Conservation (phyloP, 2,329 filamentous ascomycete species). For the Biscogniauxia marginata region DNA sequence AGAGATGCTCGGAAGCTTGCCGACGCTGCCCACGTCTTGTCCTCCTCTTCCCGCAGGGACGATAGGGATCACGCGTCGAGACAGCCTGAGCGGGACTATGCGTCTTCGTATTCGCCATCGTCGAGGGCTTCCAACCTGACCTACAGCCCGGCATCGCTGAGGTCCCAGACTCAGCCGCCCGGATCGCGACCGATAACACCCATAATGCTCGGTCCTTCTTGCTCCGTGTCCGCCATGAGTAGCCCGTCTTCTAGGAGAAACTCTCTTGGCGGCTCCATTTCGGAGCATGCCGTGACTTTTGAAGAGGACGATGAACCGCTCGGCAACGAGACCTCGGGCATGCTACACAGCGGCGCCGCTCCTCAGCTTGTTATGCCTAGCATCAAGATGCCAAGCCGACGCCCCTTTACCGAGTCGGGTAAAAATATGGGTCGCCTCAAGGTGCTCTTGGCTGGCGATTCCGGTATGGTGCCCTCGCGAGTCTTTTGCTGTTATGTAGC, state of each 20-base stretch:
- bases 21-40: slow-evolving; percentile 2
- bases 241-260: slow-evolving; percentile 51
- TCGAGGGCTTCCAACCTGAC: slow-evolving; percentile 32
- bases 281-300: slow-evolving; percentile 43
- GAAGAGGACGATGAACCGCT: slow-evolving; percentile 52
- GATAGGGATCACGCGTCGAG: slow-evolving; percentile 20
- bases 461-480: slow-evolving; percentile 50
- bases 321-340: slow-evolving; percentile 38
- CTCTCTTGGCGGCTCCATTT: slow-evolving; percentile 49
- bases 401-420: slow-evolving; percentile 86
- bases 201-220: slow-evolving; percentile 41
- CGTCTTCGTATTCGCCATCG: slow-evolving; percentile 27
- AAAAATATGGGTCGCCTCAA: slow-evolving; percentile 84
- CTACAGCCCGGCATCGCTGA: slow-evolving; percentile 32
- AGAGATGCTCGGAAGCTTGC: slow-evolving; percentile 34
- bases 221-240: slow-evolving; percentile 44
- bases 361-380: slow-evolving; percentile 98
- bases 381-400: slow-evolving; percentile 82
- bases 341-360: slow-evolving; percentile 49
- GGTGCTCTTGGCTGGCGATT: slow-evolving; percentile 78
- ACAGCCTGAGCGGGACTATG: slow-evolving; percentile 17
- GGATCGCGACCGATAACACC: slow-evolving; percentile 47
- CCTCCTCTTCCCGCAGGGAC: slow-evolving; percentile 16
- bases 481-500: neutral
- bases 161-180: slow-evolving; percentile 29